Conservation (phyloP, 495 filamentous ascomycete species). For the Tirmania nivea region DNA sequence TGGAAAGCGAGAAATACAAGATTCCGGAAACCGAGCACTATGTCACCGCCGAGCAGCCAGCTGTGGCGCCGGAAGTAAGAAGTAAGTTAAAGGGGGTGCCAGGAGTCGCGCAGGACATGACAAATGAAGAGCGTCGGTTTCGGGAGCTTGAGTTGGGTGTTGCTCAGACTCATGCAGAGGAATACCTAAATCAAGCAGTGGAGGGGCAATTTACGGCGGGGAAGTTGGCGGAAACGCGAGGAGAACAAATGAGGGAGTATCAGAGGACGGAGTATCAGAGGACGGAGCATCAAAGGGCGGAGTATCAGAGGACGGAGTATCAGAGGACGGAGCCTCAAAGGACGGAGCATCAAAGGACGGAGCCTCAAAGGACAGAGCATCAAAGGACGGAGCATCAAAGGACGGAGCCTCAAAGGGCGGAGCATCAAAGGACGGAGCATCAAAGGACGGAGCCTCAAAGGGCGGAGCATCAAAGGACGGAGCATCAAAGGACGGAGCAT, state of each 20-base stretch:
- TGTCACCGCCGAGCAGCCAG: background rate
- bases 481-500: background rate
- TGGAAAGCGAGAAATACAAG: constrained; percentile 29
- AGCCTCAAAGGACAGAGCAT: background rate
- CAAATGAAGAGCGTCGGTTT: too few species aligned
- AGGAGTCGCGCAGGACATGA: too few species aligned
- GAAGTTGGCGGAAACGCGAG: too few species aligned
- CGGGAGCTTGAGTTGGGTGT: too few species aligned
- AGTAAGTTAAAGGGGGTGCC: background rate
- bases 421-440: too few species aligned
- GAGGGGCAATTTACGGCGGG: too few species aligned
- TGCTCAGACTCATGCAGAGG: too few species aligned
- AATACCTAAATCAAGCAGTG: too few species aligned
- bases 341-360: background rate
- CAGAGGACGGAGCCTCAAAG: background rate
- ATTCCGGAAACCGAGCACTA: background rate
- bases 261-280: too few species aligned
- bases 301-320: too few species aligned
- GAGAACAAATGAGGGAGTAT: too few species aligned
- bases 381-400: too few species aligned
- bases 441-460: background rate
- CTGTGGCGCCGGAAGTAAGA: background rate
- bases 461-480: background rate
- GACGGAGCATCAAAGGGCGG: background rate
- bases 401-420: background rate